These are phyloP conservation scores for Trametes versicolor DNA, from an alignment of 1,284 basidiomycete species.

Conservation along the genomic window DNA sequence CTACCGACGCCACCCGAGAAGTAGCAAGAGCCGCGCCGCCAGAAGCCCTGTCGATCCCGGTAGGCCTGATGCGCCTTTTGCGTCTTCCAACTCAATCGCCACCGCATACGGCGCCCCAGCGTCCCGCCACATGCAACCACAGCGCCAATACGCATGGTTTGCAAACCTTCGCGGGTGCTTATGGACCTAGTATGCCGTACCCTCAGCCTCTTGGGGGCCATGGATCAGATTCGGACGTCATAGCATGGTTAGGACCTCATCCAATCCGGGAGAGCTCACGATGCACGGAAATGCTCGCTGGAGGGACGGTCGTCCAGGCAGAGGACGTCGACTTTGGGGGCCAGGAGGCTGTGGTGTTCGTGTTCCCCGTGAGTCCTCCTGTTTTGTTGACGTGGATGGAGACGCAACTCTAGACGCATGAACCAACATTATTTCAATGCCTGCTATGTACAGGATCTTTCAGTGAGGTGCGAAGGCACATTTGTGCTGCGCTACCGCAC, in stretches of 20 bases:
- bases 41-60: too few species aligned
- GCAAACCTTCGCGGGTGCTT: too few species aligned
- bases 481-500: conserved; percentile 42
- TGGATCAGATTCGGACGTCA: conserved; percentile 38
- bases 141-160: too few species aligned
- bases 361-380: conserved; percentile 66
- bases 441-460: conserved; percentile 23
- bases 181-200: neutral
- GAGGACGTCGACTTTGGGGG: conserved; percentile 69
- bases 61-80: too few species aligned
- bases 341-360: conserved; percentile 70
- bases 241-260: conserved; percentile 50
- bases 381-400: too few species aligned
- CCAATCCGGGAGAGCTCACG: conserved; percentile 61
- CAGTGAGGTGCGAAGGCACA: conserved; percentile 42
- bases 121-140: too few species aligned
- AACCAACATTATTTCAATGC: too few species aligned
- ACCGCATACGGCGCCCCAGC: too few species aligned
- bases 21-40: too few species aligned
- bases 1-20: too few species aligned
- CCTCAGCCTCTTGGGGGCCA: neutral
- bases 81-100: too few species aligned
- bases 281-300: conserved; percentile 65
- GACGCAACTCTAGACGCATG: too few species aligned
- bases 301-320: conserved; percentile 73